Percentiles rank a stretch among this genome's conserved stretches.
These are phyloP conservation scores for Zoysia matrella DNA, from an alignment of 202 grass and related monocot species.

Conservation along the genomic window DNA sequence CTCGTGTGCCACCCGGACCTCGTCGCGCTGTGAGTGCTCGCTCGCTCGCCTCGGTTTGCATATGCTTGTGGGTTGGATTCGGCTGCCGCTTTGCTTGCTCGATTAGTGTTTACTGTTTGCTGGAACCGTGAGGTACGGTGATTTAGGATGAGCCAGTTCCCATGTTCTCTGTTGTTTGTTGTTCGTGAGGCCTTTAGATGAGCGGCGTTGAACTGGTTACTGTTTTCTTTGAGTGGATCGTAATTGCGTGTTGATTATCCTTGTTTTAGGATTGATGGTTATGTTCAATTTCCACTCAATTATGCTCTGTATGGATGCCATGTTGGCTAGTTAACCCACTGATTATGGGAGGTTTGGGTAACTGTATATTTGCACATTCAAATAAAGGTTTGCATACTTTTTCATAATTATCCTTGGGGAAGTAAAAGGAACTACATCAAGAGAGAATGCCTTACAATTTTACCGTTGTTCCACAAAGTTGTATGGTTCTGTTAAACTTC, in stretches of 20 bases:
- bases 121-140: not conserved
- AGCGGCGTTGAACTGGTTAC: not conserved
- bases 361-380: not conserved
- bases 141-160: conserved; percentile 8
- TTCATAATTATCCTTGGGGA: not conserved
- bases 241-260: not conserved
- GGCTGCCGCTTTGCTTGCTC: not conserved
- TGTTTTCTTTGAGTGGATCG: not conserved
- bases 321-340: not conserved
- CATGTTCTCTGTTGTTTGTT: not conserved
- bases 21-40: conserved; percentile 70
- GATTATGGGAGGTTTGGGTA: not conserved
- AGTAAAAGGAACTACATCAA: not conserved
- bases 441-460: not conserved
- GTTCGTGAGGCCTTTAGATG: not conserved
- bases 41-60: too few relatives aligned
- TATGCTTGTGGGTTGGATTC: not conserved
- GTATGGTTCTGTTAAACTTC: not conserved
- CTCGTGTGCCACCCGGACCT: conserved; percentile 89
- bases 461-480: not conserved
- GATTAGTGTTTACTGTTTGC: not conserved
- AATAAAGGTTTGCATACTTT: not conserved
- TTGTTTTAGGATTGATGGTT: not conserved
- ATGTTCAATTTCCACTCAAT: not conserved
- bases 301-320: not conserved